Base-by-base conservation (phyloP, 1,284 basidiomycete genomes). In the Marasmius sp. region DNA sequence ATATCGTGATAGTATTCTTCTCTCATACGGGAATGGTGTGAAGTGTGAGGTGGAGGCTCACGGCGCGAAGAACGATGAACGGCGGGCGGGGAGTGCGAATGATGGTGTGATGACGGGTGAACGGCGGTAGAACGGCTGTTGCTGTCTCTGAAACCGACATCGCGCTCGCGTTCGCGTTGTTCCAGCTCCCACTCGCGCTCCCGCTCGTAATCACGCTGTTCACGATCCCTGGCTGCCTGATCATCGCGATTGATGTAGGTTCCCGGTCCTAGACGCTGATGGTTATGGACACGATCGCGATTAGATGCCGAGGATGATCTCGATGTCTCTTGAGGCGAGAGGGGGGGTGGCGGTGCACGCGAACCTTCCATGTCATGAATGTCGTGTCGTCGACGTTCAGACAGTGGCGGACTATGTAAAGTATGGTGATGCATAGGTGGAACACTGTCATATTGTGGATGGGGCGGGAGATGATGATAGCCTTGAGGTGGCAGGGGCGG, bases 251-350 rank as follows among this genome's bases (percentile, higher is more conserved):
- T 81, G 48, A 87, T 79, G 66, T 82, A 85, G 33, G 84, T 79
- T 7, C 80, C 86, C 50, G 87, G 86, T 5, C 85, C 88, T 65
- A 87, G 69, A 62, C 86, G 85, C 73, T 89, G 88, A 71, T 90
- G 88, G 65, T 79, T 79, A 71, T 91, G 89, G 48, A 82, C 71
- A 62, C 78, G 77, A 72, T 64, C 78, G 74, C 61, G 75, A 58
- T 77, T 75, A 48, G 74, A 67, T 7, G 27, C 27, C 27, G 78
- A 70, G 47, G 78, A 78, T 5, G 80, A 75, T 47, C 45, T 47
- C 45, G 45, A 11, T 16, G 45, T 8, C 45, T 47, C 45, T 47
- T 47, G 63, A 75, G 67, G 58, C 74, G 74, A 41, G 69, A 64
- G 58, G 68, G 55, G 57, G 48, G 67, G 65, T 14, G 70, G 62